Percentiles rank a stretch among this genome's conserved stretches.
Evolutionary conservation across 768 basidiomycete genomes (phyloP).

Genomic region (Lentinus tigrinus): DNA sequence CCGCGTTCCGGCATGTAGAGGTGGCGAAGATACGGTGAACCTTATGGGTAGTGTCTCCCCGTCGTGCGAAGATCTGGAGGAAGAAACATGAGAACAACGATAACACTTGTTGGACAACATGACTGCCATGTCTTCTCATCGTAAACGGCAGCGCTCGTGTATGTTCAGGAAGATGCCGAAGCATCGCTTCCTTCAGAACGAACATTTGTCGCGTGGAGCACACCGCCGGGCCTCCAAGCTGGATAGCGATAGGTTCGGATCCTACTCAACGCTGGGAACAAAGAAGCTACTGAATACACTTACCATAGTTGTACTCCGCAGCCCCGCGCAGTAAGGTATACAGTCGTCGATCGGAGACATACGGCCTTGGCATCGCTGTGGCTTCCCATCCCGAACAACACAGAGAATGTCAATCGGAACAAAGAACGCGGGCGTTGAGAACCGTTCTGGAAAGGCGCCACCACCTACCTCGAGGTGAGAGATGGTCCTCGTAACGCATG

Average conservation of each 20-base stretch:
- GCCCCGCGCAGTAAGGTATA: neutral
- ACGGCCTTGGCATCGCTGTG: neutral
- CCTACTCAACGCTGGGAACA: neutral
- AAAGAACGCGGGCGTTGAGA: no score
- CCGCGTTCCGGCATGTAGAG: neutral
- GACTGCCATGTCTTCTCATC: neutral
- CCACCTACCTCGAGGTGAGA: no score
- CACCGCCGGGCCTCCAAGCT: neutral
- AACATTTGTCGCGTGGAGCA: neutral
- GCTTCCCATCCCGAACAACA: neutral
- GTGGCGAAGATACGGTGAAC: slow-evolving; percentile 1
- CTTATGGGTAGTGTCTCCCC: neutral
- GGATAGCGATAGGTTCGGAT: neutral
- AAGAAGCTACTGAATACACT: neutral
- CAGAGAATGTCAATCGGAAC: neutral
- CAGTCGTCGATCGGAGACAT: neutral
- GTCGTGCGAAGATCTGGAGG: slow-evolving; percentile 5
- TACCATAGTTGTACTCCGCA: neutral
- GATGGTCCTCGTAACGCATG: no score
- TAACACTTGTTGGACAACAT: neutral
- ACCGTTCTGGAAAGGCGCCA: no score
- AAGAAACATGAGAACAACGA: neutral
- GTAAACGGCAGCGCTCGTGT: neutral
- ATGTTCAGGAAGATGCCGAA: neutral
- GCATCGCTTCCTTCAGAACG: neutral